Conservation (phyloP, 2,329 filamentous ascomycete species). For the Chaetomium sp. region DNA sequence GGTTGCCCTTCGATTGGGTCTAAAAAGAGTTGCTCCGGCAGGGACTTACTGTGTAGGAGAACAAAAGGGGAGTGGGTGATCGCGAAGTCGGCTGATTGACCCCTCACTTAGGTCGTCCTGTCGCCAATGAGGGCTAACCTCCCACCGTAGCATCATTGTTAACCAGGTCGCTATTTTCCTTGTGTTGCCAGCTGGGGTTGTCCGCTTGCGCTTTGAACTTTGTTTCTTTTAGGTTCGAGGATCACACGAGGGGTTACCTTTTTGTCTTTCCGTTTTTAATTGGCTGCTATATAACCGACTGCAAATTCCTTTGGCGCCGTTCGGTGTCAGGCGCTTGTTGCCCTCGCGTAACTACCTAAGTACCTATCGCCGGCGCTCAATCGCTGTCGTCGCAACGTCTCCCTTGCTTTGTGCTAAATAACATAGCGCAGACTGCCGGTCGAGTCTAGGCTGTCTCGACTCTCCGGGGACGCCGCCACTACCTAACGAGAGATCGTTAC, state of each 20-base stretch:
- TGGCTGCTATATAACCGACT: not conserved
- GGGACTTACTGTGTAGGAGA: too few relatives aligned
- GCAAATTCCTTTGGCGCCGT: slow-evolving; percentile 1
- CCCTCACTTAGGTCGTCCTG: not conserved
- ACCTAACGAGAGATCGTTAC: slow-evolving; percentile 4
- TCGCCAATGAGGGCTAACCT: not conserved
- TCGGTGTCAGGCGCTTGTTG: not conserved
- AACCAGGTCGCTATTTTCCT: not conserved
- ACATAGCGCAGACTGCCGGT: slow-evolving; percentile 7
- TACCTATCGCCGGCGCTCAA: not conserved
- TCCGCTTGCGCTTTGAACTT: not conserved
- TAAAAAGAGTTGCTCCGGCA: not conserved
- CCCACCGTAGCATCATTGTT: not conserved
- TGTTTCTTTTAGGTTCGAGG: not conserved
- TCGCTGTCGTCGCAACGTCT: not conserved
- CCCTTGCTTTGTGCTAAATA: slow-evolving; percentile 16
- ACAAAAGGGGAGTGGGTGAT: not conserved
- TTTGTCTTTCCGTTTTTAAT: not conserved
- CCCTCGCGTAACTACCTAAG: not conserved
- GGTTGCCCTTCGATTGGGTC: not conserved
- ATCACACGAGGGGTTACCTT: not conserved
- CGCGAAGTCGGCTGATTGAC: not conserved
- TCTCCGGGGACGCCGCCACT: slow-evolving; percentile 6
- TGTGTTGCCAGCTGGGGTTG: not conserved
- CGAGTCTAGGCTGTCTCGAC: not conserved